A percentile compares a stretch with the other conserved stretches of the same genome.
These are phyloP conservation scores for Aspergillus fischeri DNA, from an alignment of 2,329 filamentous ascomycete genomes.

Conservation along the genomic window DNA sequence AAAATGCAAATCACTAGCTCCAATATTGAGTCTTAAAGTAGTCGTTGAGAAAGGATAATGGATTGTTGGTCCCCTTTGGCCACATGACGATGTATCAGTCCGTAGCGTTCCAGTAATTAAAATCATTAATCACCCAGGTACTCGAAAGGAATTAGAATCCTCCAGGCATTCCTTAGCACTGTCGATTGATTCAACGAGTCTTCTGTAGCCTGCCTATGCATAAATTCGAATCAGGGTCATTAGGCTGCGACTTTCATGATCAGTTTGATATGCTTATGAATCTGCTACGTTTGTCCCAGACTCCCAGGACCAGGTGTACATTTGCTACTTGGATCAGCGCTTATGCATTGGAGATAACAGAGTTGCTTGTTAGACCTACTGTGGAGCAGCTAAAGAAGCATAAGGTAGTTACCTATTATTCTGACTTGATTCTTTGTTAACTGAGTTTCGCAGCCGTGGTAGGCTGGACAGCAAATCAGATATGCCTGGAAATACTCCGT, in stretches of 20 bases:
- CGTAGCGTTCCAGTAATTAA: background rate
- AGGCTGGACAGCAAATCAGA: conserved; percentile 1
- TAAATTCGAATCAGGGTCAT: background rate
- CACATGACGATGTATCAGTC: background rate
- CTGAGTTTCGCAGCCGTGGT: background rate
- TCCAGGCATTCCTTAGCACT: conserved; percentile 23
- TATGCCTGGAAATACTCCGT: background rate
- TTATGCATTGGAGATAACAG: background rate
- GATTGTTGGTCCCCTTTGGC: background rate
- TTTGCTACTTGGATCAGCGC: no score
- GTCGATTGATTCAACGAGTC: background rate
- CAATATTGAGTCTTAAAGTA: background rate
- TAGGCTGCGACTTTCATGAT: background rate
- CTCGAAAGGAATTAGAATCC: conserved; percentile 22
- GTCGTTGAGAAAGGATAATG: background rate
- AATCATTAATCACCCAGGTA: conserved; percentile 14
- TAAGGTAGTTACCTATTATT: background rate
- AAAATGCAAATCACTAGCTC: background rate
- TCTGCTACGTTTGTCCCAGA: background rate
- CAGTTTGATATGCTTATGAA: background rate
- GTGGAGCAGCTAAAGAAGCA: background rate
- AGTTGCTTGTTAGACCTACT: background rate
- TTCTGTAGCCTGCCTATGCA: background rate
- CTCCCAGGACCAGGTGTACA: background rate
- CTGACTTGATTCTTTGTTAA: background rate